A percentile compares a stretch with the other conserved stretches of the same genome.
These are phyloP conservation scores for Ambrosiella cleistominuta DNA, from an alignment of 2,329 filamentous ascomycete species.

Conservation along the genomic window DNA sequence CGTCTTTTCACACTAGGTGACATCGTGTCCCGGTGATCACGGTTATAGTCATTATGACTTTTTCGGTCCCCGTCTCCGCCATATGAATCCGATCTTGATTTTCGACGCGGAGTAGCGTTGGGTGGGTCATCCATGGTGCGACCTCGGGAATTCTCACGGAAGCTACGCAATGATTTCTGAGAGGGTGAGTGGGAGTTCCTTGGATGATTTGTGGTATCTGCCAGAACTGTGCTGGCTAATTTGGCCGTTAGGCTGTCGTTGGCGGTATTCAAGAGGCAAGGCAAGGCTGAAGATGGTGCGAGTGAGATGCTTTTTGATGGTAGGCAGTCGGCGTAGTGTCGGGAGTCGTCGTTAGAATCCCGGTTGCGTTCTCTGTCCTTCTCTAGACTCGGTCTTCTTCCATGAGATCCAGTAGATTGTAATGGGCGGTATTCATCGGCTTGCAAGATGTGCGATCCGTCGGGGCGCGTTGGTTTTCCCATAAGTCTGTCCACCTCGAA, in stretches of 20 bases:
- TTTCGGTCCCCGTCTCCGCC: background rate
- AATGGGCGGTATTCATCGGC: background rate
- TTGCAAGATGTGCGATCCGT: background rate
- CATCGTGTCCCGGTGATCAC: constrained; percentile 2
- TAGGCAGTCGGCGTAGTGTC: background rate
- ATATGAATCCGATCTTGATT: background rate
- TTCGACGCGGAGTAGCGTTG: background rate
- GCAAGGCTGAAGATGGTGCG: background rate
- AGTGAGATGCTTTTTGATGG: background rate
- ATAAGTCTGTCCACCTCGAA: background rate
- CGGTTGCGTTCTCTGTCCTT: background rate
- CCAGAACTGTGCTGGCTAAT: background rate
- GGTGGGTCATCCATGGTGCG: background rate
- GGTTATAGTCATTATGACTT: background rate
- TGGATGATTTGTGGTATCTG: background rate
- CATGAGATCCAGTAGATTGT: background rate
- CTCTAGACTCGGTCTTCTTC: no score
- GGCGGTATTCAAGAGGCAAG: background rate
- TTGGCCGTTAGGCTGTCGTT: background rate
- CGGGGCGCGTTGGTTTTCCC: constrained; percentile 1
- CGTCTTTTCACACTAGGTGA: constrained; percentile 12
- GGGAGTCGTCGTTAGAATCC: background rate
- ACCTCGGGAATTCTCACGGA: background rate
- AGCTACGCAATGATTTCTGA: background rate
- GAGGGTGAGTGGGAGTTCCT: background rate